Evolutionary conservation across 139 green algal species (phyloP).

Genomic region (Coelastrella sp.): DNA sequence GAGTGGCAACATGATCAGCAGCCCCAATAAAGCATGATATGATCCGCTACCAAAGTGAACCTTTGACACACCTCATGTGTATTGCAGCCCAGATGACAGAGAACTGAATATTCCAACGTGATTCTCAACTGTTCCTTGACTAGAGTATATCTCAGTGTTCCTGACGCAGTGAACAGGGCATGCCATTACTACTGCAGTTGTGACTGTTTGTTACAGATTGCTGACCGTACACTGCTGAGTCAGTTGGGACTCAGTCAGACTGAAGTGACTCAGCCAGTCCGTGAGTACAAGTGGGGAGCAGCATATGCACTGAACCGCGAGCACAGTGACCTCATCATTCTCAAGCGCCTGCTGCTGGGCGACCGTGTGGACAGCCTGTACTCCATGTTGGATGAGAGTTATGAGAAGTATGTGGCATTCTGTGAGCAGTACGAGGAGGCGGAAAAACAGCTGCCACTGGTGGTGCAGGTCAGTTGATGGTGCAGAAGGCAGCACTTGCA

Average conservation of each 20-base stretch:
- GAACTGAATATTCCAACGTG: too few relatives aligned
- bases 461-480: slow-evolving; percentile 10
- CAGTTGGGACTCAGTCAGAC: background rate
- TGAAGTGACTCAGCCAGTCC: slow-evolving; percentile 16
- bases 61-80: too few relatives aligned
- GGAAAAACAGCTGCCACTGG: slow-evolving; percentile 24
- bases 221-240: background rate
- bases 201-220: background rate
- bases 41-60: too few relatives aligned
- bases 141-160: background rate
- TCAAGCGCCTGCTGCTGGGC: slow-evolving; percentile 43
- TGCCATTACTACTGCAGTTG: background rate
- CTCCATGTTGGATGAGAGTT: slow-evolving; percentile 43
- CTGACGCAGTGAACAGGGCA: background rate
- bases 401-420: slow-evolving; percentile 28
- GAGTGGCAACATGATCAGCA: background rate
- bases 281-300: slow-evolving; percentile 36
- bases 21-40: too few relatives aligned
- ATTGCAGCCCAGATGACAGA: too few relatives aligned
- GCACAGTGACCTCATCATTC: slow-evolving; percentile 40
- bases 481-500: background rate
- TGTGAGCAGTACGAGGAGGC: slow-evolving; percentile 15
- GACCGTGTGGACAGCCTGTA: slow-evolving; percentile 34
- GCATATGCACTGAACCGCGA: slow-evolving; percentile 20
- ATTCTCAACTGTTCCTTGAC: too few relatives aligned